These are phyloP conservation scores for Exophiala bonariae DNA, from an alignment of 2,329 filamentous ascomycete species.

Conservation along the genomic window DNA sequence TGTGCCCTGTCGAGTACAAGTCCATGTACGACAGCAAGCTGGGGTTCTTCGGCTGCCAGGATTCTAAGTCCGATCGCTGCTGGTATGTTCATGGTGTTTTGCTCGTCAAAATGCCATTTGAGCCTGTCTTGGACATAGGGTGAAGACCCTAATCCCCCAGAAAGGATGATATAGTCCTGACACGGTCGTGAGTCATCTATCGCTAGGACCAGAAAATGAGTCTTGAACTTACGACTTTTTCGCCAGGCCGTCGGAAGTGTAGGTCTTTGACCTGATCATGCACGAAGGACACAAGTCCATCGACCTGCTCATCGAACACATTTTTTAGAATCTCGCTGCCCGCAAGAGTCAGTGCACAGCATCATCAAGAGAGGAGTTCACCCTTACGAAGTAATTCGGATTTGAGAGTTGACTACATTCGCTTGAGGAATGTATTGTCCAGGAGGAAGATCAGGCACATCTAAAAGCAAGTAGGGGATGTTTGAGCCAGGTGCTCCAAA, in stretches of 20 bases:
- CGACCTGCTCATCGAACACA: slow-evolving; percentile 19
- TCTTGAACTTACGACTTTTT: slow-evolving; percentile 29
- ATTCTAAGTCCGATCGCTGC: slow-evolving; percentile 30
- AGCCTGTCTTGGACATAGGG: slow-evolving; percentile 32
- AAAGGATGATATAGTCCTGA: slow-evolving; percentile 34
- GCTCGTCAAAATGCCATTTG: slow-evolving; percentile 25
- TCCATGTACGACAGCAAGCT: slow-evolving; percentile 36
- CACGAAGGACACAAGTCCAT: slow-evolving; percentile 33
- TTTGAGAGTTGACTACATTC: slow-evolving; percentile 32
- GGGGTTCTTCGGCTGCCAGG: slow-evolving; percentile 36
- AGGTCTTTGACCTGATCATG: slow-evolving; percentile 30
- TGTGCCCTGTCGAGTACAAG: slow-evolving; percentile 36
- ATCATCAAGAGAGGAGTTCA: neutral
- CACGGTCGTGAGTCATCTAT: slow-evolving; percentile 6
- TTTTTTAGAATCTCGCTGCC: slow-evolving; percentile 14
- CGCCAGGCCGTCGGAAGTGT: slow-evolving; percentile 26
- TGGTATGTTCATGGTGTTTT: slow-evolving; percentile 15
- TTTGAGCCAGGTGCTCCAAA: slow-evolving; percentile 31
- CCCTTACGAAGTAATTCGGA: slow-evolving; percentile 34
- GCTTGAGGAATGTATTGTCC: slow-evolving; percentile 28
- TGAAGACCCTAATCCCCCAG: slow-evolving; percentile 36
- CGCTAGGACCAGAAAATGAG: neutral
- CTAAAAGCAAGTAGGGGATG: slow-evolving; percentile 31
- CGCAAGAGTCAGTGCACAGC: neutral
- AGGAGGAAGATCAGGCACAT: slow-evolving; percentile 30